Percentiles rank a stretch among this genome's conserved stretches.
Conservation (phyloP, 768 basidiomycete species). For the Butyriboletus loyo region DNA sequence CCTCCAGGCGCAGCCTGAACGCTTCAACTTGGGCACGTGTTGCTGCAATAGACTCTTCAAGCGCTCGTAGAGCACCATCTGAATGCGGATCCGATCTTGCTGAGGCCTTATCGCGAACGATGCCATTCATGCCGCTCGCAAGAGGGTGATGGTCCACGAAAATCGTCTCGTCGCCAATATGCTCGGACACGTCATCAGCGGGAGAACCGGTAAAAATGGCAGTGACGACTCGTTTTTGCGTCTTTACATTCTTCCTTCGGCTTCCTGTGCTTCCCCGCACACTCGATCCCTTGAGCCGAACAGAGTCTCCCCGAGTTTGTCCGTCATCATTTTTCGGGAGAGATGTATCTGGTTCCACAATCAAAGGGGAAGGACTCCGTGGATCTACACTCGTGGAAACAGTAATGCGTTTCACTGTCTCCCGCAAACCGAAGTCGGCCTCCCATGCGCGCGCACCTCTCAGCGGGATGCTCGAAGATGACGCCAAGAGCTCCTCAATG, state of each 20-base stretch:
- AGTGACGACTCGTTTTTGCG: constrained; percentile 25
- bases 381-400: neutral
- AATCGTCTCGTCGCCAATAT: neutral
- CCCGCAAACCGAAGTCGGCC: constrained; percentile 26
- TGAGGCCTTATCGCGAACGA: neutral
- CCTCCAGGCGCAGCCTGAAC: constrained; percentile 27
- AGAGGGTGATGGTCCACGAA: neutral
- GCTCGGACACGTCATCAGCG: neutral
- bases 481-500: constrained; percentile 29
- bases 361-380: neutral
- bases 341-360: neutral
- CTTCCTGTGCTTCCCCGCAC: constrained; percentile 5
- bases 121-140: neutral
- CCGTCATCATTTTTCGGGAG: neutral
- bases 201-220: constrained; percentile 28
- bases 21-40: constrained; percentile 26
- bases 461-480: constrained; percentile 18
- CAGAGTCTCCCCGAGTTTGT: neutral
- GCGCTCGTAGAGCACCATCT: constrained; percentile 11
- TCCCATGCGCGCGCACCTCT: constrained; percentile 33
- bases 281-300: constrained; percentile 1
- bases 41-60: constrained; percentile 23
- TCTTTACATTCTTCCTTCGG: constrained; percentile 4
- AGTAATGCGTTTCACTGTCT: constrained; percentile 31
- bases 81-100: neutral